These are phyloP conservation scores for Stipa capillata DNA, from an alignment of 176 grass and related monocot species.

Conservation along the genomic window DNA sequence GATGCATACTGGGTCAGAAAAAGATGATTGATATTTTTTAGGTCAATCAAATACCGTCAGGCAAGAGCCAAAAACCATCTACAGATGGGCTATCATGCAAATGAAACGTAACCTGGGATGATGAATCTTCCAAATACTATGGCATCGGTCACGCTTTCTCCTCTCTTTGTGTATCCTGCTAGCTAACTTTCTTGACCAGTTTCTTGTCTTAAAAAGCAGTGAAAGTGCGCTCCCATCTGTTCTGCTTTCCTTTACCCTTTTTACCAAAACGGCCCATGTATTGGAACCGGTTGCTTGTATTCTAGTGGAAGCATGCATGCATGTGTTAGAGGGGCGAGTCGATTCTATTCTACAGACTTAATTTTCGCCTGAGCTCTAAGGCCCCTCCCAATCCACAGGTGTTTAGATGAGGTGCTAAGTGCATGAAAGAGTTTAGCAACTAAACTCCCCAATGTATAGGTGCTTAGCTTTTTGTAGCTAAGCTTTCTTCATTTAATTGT, in stretches of 20 bases:
- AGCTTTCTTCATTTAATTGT: no score
- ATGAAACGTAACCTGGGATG: neutral
- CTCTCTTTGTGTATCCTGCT: neutral
- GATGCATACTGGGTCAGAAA: no score
- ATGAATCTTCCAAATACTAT: conserved; percentile 22
- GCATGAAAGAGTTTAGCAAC: no score
- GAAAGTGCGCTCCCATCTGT: conserved; percentile 10
- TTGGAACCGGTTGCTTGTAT: conserved; percentile 8
- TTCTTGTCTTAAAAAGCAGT: conserved; percentile 45
- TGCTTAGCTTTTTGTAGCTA: no score
- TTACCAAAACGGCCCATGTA: conserved; percentile 3
- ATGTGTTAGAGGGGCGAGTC: neutral
- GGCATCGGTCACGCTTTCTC: conserved; percentile 4
- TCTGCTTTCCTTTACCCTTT: neutral
- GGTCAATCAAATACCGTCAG: no score
- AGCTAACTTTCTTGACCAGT: conserved; percentile 30
- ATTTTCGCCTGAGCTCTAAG: neutral
- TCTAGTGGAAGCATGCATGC: neutral
- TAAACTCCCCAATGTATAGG: no score
- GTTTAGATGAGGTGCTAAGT: no score
- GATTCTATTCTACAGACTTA: conserved; percentile 14
- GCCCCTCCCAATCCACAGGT: no score
- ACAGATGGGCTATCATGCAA: no score
- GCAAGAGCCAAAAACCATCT: no score
- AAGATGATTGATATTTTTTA: no score